A percentile compares a stretch with the other conserved stretches of the same genome.
Evolutionary conservation across 2,329 filamentous ascomycete species (phyloP).

Genomic region (Xylaria sp.): DNA sequence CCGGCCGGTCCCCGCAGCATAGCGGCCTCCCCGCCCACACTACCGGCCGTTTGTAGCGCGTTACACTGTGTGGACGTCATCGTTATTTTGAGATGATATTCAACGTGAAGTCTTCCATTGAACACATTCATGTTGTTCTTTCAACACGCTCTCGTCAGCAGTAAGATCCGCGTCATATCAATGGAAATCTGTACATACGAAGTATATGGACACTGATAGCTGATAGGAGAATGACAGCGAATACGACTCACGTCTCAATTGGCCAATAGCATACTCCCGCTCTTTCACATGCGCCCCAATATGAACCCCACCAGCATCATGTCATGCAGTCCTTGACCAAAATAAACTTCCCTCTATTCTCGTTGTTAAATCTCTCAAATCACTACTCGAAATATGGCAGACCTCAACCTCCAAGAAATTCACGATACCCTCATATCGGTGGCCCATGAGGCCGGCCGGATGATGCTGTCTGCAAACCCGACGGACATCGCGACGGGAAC

Average conservation of each 20-base stretch:
- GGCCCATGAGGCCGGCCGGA: slow-evolving; percentile 65
- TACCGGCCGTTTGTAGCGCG: too few species aligned
- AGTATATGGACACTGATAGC: too few species aligned
- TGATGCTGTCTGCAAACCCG: slow-evolving; percentile 65
- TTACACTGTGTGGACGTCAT: background rate
- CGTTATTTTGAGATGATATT: background rate
- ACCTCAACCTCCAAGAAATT: slow-evolving; percentile 62
- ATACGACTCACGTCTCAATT: too few species aligned
- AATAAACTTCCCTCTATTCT: background rate
- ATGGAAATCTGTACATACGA: too few species aligned
- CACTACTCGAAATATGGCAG: slow-evolving; percentile 48
- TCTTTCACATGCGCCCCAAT: slow-evolving; percentile 21
- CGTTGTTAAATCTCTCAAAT: background rate
- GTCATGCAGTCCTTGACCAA: slow-evolving; percentile 2
- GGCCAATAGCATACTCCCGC: slow-evolving; percentile 16
- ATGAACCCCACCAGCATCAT: slow-evolving; percentile 7
- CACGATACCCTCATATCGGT: slow-evolving; percentile 63
- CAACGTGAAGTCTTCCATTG: too few species aligned
- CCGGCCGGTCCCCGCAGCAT: slow-evolving; percentile 19
- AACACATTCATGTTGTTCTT: too few species aligned
- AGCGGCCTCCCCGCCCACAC: too few species aligned
- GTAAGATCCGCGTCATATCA: too few species aligned
- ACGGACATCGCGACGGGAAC: slow-evolving; percentile 59
- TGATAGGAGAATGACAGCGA: too few species aligned
- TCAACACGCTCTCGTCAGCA: too few species aligned